Conservation (phyloP, 208 protist genomes). For the Crithidia mellificae region DNA sequence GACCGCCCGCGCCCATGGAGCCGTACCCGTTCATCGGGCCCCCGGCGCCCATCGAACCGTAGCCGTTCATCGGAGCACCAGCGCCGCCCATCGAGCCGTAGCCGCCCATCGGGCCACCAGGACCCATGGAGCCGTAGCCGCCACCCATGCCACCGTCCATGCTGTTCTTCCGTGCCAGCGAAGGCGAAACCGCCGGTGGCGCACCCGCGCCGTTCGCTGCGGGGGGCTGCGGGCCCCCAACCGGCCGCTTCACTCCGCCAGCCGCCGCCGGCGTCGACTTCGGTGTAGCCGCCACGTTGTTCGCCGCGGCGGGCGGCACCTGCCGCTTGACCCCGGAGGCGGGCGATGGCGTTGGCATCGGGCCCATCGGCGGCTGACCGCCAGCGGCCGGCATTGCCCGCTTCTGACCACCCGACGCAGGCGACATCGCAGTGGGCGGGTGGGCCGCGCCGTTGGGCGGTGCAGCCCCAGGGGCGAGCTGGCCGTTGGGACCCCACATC, state of each 20-base stretch:
- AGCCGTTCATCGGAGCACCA: slow-evolving; percentile 13
- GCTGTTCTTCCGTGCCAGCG: slow-evolving; percentile 34
- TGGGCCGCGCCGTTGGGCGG: background rate
- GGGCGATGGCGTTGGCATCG: background rate
- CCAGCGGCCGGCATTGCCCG: background rate
- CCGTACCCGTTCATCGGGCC: slow-evolving; percentile 14
- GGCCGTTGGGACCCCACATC: slow-evolving; percentile 30
- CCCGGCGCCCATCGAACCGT: slow-evolving; percentile 7
- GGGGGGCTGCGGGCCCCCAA: background rate
- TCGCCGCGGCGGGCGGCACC: background rate
- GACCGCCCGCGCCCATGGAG: slow-evolving; percentile 15
- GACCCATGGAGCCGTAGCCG: slow-evolving; percentile 14
- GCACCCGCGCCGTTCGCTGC: slow-evolving; percentile 1
- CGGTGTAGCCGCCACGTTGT: slow-evolving; percentile 5
- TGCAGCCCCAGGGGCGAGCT: slow-evolving; percentile 9
- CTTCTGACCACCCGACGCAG: background rate
- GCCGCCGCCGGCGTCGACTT: slow-evolving; percentile 8
- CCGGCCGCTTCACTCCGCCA: slow-evolving; percentile 1
- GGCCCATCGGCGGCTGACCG: background rate
- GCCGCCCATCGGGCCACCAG: slow-evolving; percentile 12
- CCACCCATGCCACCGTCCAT: slow-evolving; percentile 18
- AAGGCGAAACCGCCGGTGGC: background rate
- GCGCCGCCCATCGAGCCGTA: slow-evolving; percentile 22
- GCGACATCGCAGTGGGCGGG: slow-evolving; percentile 4
- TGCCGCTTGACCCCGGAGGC: background rate